A percentile compares a stretch with the other conserved stretches of the same genome.
These are phyloP conservation scores for Malassezia sp. DNA, from an alignment of 1,284 basidiomycete genomes.

Conservation along the genomic window DNA sequence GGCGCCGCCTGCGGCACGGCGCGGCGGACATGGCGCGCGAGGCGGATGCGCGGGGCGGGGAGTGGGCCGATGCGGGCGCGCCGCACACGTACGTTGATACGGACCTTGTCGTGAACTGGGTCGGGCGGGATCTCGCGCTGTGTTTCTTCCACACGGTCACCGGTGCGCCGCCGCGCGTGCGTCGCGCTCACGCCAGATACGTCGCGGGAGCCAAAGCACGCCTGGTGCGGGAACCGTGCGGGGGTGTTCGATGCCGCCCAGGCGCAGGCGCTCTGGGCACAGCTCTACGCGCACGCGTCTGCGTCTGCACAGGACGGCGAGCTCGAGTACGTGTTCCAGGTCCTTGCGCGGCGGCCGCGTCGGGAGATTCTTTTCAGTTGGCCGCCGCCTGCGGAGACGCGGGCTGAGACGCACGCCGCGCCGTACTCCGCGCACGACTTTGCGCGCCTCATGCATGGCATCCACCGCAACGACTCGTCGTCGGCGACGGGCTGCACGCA, in stretches of 20 bases:
- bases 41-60: neutral
- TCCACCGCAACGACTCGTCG: conserved; percentile 48
- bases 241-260: neutral
- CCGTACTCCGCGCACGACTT: conserved; percentile 68
- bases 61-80: conserved; percentile 49
- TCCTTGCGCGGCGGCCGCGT: conserved; percentile 54
- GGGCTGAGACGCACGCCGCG: conserved; percentile 49
- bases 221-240: conserved; percentile 72
- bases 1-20: conserved; percentile 50
- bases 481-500: conserved; percentile 80
- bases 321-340: conserved; percentile 62
- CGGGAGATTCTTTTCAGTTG: conserved; percentile 66
- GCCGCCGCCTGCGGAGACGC: conserved; percentile 55
- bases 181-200: no score
- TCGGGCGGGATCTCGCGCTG: conserved; percentile 75
- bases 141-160: conserved; percentile 87
- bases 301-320: neutral
- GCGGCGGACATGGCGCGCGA: no score
- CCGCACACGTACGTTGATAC: conserved; percentile 65
- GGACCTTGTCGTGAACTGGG: conserved; percentile 89
- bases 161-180: conserved; percentile 20
- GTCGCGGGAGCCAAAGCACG: neutral
- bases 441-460: conserved; percentile 65
- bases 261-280: neutral
- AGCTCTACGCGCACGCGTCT: neutral